Percentiles rank a stretch among this genome's conserved stretches.
Conservation (phyloP, 345 rosid species). For the Citrus mangshanensis region DNA sequence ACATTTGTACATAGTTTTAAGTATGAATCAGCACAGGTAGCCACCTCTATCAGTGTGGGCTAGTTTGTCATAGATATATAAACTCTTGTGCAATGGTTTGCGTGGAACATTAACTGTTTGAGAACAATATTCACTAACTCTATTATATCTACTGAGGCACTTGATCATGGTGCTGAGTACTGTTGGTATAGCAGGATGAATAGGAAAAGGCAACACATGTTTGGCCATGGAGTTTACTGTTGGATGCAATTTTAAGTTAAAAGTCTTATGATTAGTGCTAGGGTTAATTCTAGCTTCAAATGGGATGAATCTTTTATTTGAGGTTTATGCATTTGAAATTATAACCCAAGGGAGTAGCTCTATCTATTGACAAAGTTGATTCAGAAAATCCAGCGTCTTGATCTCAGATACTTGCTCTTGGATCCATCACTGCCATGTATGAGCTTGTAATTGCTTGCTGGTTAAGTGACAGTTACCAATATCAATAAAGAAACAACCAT, state of each 20-base stretch:
- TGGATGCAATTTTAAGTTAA: not conserved
- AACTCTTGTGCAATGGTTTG: not conserved
- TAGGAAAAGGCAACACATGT: not conserved
- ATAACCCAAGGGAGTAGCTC: not conserved
- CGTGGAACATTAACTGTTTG: not conserved
- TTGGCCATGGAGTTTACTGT: not conserved
- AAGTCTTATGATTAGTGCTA: not conserved
- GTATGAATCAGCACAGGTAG: not conserved
- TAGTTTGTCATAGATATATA: not conserved
- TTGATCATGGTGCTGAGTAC: not conserved
- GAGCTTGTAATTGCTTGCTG: not conserved
- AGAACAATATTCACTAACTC: not conserved
- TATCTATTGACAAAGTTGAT: not conserved
- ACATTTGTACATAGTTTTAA: not conserved
- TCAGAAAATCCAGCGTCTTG: not conserved
- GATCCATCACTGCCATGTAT: not conserved
- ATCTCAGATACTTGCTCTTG: not conserved
- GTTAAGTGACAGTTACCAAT: not conserved
- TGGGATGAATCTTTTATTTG: not conserved
- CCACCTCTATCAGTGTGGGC: not conserved
- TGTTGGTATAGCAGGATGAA: not conserved
- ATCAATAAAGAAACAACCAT: not conserved
- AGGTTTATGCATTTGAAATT: not conserved
- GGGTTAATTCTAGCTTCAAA: too few relatives aligned
- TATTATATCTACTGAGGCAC: not conserved